Evolutionary conservation across 306 rosid genomes (phyloP).

Genomic region (Delonix regia): DNA sequence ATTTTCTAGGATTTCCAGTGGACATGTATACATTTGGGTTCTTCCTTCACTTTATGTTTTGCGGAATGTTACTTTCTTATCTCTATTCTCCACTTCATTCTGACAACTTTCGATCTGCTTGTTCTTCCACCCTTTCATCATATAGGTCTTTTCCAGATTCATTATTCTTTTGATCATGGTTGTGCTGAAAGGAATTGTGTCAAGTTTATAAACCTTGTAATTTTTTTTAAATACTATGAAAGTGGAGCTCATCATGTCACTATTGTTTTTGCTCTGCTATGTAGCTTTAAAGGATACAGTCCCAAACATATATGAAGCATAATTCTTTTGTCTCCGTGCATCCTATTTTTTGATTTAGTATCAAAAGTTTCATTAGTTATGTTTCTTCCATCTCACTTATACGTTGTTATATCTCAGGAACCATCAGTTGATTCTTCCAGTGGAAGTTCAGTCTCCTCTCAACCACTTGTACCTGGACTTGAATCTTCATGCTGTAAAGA

Average conservation of each 20-base stretch:
- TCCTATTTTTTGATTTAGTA: constrained; percentile 18
- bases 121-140: neutral
- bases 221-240: neutral
- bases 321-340: constrained; percentile 24
- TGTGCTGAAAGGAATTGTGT: neutral
- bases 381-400: constrained; percentile 31
- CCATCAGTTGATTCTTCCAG: constrained; percentile 41
- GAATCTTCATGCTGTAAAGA: constrained; percentile 77
- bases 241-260: constrained; percentile 15
- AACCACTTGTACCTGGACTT: constrained; percentile 48
- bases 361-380: constrained; percentile 5
- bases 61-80: neutral
- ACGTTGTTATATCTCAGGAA: constrained; percentile 61
- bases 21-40: neutral
- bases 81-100: constrained; percentile 25
- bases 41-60: neutral
- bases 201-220: neutral
- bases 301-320: neutral
- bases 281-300: constrained; percentile 4
- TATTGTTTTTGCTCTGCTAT: neutral
- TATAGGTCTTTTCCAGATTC: neutral
- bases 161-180: neutral
- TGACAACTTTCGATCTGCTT: neutral
- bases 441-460: constrained; percentile 49
- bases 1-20: constrained; percentile 34